Conservation (phyloP, 2,329 filamentous ascomycete species). For the Spiromastix sp. region DNA sequence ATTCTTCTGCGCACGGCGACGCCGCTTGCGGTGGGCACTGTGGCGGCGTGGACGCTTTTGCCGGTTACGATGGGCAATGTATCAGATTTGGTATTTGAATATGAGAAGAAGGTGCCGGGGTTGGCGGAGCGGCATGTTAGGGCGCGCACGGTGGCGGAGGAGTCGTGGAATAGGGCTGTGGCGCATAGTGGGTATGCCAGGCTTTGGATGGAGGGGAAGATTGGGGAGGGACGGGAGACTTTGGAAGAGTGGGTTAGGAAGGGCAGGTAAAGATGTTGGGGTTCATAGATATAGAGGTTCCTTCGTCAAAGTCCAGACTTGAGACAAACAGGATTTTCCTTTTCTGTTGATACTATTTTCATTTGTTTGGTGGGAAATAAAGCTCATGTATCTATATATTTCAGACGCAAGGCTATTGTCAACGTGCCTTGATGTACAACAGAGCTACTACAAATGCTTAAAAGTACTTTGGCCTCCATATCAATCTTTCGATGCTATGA, state of each 20-base stretch:
- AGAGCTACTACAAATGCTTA: too few species aligned
- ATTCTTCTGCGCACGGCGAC: slow-evolving; percentile 67
- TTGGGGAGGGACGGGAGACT: slow-evolving; percentile 61
- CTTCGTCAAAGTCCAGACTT: too few species aligned
- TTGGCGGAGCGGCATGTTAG: slow-evolving; percentile 71
- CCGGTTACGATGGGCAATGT: slow-evolving; percentile 88
- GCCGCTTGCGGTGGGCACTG: slow-evolving; percentile 70
- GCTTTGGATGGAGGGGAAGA: slow-evolving; percentile 68
- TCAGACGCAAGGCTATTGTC: too few species aligned
- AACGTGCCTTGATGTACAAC: too few species aligned
- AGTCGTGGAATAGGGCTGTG: slow-evolving; percentile 62
- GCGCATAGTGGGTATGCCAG: slow-evolving; percentile 62
- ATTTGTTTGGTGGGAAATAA: too few species aligned
- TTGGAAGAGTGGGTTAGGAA: slow-evolving; percentile 88
- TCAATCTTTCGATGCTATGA: too few species aligned
- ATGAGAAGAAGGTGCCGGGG: slow-evolving; percentile 79
- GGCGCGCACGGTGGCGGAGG: slow-evolving; percentile 57
- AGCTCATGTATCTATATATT: too few species aligned
- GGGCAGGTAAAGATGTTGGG: slow-evolving; percentile 54
- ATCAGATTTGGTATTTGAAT: slow-evolving; percentile 76
- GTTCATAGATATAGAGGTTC: background rate
- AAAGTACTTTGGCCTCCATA: too few species aligned
- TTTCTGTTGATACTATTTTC: too few species aligned
- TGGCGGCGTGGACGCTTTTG: slow-evolving; percentile 72
- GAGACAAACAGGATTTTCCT: too few species aligned